Base-by-base conservation (phyloP, 768 basidiomycete species). In the Hericium alpestre region DNA sequence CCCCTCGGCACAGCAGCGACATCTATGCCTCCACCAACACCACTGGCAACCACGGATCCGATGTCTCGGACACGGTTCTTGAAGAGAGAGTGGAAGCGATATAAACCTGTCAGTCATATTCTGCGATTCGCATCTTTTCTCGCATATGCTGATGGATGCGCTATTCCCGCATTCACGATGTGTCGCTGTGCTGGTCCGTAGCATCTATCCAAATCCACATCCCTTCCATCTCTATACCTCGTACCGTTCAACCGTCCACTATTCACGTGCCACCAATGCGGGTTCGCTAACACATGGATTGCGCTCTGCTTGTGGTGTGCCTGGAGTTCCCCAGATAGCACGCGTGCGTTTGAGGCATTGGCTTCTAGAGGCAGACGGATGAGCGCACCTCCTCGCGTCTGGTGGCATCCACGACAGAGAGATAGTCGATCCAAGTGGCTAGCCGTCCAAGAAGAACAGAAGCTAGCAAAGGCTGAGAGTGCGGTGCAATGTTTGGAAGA, bases 291-390 rank as follows among this genome's bases (percentile, higher is more conserved):
- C 38, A 20, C 43, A 1, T 57, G 54, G 40, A 60, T 62, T 40
- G 59, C 61, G 4, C 43, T 62, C 37, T 62, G 61, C 43, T 59
- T 62, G 12, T 62, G 61, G 61, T 62, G 61, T 40, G 47, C 56
- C 11, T 62, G 61, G 61, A 53, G 59, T 39, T 61, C 59, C 46
- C 46, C 54, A 4, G 59, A 56, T 22, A 51, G 55, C 9, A 27
- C 56, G 27, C 20, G 46, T 2, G 54, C 55, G 18, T 62, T 62
- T 50, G 46, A 57, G 38, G 53, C 49, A 12, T 43, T 53, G 37
- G 39, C 50, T 23, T 39, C 53, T 37, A 53, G 50, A 25, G 54
- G 56, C 6, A 37, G 54, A 7, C 55, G 61, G 22, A 15, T 51
- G 49, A 51, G 49, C 27, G 22, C 23, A 2, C 49, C 49, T 25